These are phyloP conservation scores for Plasmodium malariae DNA, from an alignment of 169 alveolate genomes.

Conservation along the genomic window DNA sequence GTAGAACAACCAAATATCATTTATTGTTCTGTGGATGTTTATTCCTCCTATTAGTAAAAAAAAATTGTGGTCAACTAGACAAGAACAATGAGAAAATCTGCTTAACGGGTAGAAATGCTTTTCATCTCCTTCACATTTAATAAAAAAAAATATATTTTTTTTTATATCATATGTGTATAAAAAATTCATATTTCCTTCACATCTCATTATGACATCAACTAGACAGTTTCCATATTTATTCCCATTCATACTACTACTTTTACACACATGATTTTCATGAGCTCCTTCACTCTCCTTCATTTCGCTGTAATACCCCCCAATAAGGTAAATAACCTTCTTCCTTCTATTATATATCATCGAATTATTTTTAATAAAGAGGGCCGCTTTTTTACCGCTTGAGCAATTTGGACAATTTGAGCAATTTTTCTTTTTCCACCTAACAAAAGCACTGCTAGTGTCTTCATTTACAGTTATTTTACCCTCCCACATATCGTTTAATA, in stretches of 20 bases:
- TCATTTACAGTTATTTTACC: constrained; percentile 48
- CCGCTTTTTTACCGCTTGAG: neutral
- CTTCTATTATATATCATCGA: constrained; percentile 37
- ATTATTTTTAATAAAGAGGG: constrained; percentile 24
- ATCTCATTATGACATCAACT: neutral
- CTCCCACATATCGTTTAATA: constrained; percentile 47
- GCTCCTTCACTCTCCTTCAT: neutral
- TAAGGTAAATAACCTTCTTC: constrained; percentile 22
- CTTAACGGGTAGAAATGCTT: constrained; percentile 12
- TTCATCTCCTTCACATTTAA: constrained; percentile 30
- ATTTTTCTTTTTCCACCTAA: constrained; percentile 38
- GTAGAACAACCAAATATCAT: constrained; percentile 49
- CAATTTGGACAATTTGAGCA: neutral
- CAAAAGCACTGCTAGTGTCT: neutral
- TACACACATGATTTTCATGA: neutral
- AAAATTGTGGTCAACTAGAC: constrained; percentile 10
- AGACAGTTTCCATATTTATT: neutral
- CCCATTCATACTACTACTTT: neutral
- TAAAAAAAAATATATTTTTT: constrained; percentile 25
- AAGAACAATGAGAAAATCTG: constrained; percentile 45
- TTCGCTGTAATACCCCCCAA: constrained; percentile 48
- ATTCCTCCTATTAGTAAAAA: constrained; percentile 52
- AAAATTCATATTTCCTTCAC: neutral
- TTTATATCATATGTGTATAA: constrained; percentile 31
- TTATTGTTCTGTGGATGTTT: constrained; percentile 35